Conservation (phyloP, 2,329 filamentous ascomycete species). For the Aspergillus sp. region DNA sequence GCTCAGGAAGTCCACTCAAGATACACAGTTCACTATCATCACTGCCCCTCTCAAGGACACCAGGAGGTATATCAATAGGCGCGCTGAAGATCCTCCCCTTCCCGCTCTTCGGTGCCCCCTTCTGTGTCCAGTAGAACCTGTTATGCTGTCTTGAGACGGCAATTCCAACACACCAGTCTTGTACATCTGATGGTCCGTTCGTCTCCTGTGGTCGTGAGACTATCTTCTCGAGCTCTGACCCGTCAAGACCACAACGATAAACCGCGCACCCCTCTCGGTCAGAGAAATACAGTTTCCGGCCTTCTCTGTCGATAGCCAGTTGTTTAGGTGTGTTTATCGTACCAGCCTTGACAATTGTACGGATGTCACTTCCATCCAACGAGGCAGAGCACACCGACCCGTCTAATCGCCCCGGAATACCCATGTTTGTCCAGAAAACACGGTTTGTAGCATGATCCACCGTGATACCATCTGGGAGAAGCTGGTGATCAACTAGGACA, state of each 20-base stretch:
- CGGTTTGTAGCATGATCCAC: slow-evolving; percentile 33
- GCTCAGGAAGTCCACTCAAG: slow-evolving; percentile 51
- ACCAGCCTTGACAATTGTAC: slow-evolving; percentile 46
- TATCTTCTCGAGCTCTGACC: slow-evolving; percentile 36
- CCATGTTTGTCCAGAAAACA: slow-evolving; percentile 56
- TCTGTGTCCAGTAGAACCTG: slow-evolving; percentile 62
- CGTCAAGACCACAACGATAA: slow-evolving; percentile 38
- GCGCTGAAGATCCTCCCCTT: slow-evolving; percentile 58
- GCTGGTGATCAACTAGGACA: slow-evolving; percentile 16
- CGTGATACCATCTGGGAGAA: slow-evolving; percentile 50
- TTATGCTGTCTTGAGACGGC: slow-evolving; percentile 44
- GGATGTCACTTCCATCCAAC: slow-evolving; percentile 50
- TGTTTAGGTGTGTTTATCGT: slow-evolving; percentile 53
- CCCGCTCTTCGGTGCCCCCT: slow-evolving; percentile 53
- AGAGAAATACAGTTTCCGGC: slow-evolving; percentile 39
- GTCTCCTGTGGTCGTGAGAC: slow-evolving; percentile 19
- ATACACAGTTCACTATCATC: slow-evolving; percentile 47
- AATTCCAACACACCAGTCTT: slow-evolving; percentile 59
- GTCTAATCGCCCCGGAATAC: slow-evolving; percentile 37
- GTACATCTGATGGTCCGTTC: not conserved
- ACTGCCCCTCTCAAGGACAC: slow-evolving; percentile 33
- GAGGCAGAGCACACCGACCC: slow-evolving; percentile 46
- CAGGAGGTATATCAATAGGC: slow-evolving; percentile 40
- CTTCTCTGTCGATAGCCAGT: slow-evolving; percentile 29
- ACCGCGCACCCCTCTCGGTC: slow-evolving; percentile 47